Evolutionary conservation across 345 rosid species (phyloP), one percentile per base, ranked within the genome.

Genomic region (Pistacia vera): DNA sequence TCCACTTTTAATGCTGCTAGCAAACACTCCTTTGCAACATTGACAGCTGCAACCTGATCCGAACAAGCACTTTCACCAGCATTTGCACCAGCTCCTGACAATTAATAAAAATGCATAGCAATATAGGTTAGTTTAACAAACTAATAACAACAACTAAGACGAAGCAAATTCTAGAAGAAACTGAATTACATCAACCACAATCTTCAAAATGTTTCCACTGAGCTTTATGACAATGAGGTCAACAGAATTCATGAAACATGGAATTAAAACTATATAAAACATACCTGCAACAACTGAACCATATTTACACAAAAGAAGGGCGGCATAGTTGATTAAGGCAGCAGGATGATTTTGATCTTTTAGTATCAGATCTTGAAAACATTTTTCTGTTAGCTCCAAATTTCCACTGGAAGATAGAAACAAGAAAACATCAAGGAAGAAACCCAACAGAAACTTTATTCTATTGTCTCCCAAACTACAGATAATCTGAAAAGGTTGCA

Each of bases 311-410:
- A 93, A 90, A 76, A 96, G 92, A 84, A 87, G 73, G 2, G 92
- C 93, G 60, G 98, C 97, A 84, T 92, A 96, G 75, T 96, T 92
- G 74, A 90, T 77, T 60, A 93, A 84, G 36, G 98, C 92, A 41
- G 97, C 89, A 60, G 99, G 99, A 85, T 96, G 99, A 63, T 89
- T 91, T 83, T 93, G 98, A 82, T 96, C 99, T 84, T 86, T 91
- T 63, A 92, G 85, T 63, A 93, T 80, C 88, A 96, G 71, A 74
- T 92, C 97, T 86, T 93, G 95, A 74, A 96, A 89, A 79, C 97
- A 96, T 80, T 89, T 93, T 69, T 89, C 93, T 74, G 99, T 84
- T 61, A 86, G 90, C 80, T 91, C 97, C 87, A 92, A 71, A 80
- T 90, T 84, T 74, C 98, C 97, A 71, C 99, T 93, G 90, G 77